These are phyloP conservation scores for Nevesoporus exiguus DNA, from an alignment of 768 basidiomycete genomes.

Conservation along the genomic window DNA sequence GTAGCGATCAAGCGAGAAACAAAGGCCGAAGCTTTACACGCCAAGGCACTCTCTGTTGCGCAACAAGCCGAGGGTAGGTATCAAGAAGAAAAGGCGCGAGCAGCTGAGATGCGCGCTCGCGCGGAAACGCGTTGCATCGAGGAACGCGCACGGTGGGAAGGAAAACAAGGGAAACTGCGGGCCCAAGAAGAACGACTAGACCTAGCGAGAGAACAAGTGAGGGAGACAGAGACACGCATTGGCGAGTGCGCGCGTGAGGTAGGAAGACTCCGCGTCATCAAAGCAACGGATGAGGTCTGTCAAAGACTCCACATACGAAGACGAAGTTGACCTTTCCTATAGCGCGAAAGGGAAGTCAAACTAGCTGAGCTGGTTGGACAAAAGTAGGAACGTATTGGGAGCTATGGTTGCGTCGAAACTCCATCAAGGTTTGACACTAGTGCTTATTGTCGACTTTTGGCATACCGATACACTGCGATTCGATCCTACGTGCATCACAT, in stretches of 20 bases:
- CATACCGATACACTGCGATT: neutral
- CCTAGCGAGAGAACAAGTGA: conserved; percentile 48
- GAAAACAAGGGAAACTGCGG: conserved; percentile 44
- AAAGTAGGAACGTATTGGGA: conserved; percentile 1
- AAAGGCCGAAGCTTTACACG: conserved; percentile 50
- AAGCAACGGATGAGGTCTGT: conserved; percentile 61
- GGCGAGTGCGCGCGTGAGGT: conserved; percentile 73
- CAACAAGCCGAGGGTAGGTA: conserved; percentile 64
- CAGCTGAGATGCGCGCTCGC: conserved; percentile 47
- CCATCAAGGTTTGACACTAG: neutral
- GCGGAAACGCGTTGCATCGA: conserved; percentile 44
- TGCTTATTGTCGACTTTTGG: neutral
- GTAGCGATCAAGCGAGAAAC: conserved; percentile 63
- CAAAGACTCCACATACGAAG: conserved; percentile 2
- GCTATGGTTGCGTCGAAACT: no score
- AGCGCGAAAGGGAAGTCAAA: conserved; percentile 57
- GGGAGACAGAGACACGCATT: conserved; percentile 56
- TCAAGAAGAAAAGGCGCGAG: conserved; percentile 57
- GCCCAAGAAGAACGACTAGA: conserved; percentile 49
- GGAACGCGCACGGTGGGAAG: conserved; percentile 58
- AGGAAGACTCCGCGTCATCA: conserved; percentile 59
- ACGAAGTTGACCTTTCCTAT: conserved; percentile 4
- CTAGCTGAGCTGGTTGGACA: conserved; percentile 35
- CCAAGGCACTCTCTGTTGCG: conserved; percentile 50
- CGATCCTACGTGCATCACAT: neutral